Evolutionary conservation across 164 flowering plant species (phyloP), one percentile per base, ranked within the genome.

Genomic region (Aristolochia californica): DNA sequence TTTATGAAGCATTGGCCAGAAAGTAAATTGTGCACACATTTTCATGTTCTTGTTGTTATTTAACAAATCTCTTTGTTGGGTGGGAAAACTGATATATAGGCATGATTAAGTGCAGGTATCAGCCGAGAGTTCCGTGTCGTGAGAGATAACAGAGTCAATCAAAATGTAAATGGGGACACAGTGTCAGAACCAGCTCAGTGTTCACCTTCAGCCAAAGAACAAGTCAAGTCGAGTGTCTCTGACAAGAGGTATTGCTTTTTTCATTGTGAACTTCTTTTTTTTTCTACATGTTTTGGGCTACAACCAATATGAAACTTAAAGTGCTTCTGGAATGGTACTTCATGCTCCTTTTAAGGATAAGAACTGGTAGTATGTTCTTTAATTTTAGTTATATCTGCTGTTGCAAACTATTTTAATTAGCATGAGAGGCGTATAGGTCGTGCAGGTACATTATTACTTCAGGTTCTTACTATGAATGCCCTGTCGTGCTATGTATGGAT

Each of bases 101-200:
- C 56, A 60, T 59, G 56, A 50, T 67, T 68, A 62, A 68, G 60
- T 85, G 76, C 85, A 82, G 93, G 83, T 51, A 64, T 66, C 20
- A 79, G 69, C 70, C 68, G 74, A 66, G 86, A 87, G 74, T 89
- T 93, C 52, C 94, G 99, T 62, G 72, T 93, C 68, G 97, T 93
- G 63, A 77, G 85, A 62, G 99, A 93, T 75, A 93, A 93, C 68
- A 80, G 96, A 76, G 77, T 77, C 25, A 83, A 74, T 63, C 88
- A 73, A 55, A 83, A n/a, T n/a, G n/a, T n/a, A n/a, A n/a, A 66
- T 64, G 16, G 65, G 22, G 62, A 58, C 53, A 69, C 34, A 51
- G 88, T 80, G 62, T 18, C 45, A 30, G 76, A 75, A 65, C 67
- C 83, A 66, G 66, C 70, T 34, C 40, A 72, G 52, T 62, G 54